Evolutionary conservation across 1,284 basidiomycete genomes (phyloP), one percentile per base, ranked within the genome.

Genomic region (Vanrija humicola): DNA sequence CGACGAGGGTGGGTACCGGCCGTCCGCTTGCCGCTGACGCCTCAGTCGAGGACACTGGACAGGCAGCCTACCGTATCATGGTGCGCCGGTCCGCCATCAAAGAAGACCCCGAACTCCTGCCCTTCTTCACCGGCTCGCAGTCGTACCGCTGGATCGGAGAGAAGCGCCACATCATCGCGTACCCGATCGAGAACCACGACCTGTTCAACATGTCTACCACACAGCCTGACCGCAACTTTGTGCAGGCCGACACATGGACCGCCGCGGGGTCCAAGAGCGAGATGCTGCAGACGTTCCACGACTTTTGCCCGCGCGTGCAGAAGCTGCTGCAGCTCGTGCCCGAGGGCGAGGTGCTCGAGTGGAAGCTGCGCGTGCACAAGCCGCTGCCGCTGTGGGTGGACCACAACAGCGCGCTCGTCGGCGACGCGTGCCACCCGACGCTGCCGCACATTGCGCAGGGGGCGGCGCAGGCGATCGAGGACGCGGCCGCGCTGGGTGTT

Each of bases 61-160:
- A 76, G 61, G 76, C 76, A 2, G 74, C 75, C 0, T 78, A 78
- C 63, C 73, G 76, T 8, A 73, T 77, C 51, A 61, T 77, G 40
- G 62, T 77, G 9, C 64, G 63, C 29, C 61, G 74, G 19, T 57
- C 63, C 1, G 63, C 65, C 42, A 68, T 76, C 55, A 62, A 68
- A 21, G 63, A 72, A 38, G 72, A 77, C 55, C 73, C 73, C 16
- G 72, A 77, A 50, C 65, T 77, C 16, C 53, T 75, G 3, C 66
- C 64, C 16, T 66, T 77, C 54, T 68, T 77, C 48, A 66, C 67
- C 10, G 66, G 66, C 12, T 61, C 64, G 10, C 63, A 66, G 40
- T 67, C 65, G 38, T 69, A 74, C 48, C 67, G 76, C 28, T 77
- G 76, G 76, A 76, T 77, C 46, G 75, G 74, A 10, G 65, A 69